A percentile compares a stretch with the other conserved stretches of the same genome.
These are phyloP conservation scores for Balakata baccata DNA, from an alignment of 345 rosid genomes.

Conservation along the genomic window DNA sequence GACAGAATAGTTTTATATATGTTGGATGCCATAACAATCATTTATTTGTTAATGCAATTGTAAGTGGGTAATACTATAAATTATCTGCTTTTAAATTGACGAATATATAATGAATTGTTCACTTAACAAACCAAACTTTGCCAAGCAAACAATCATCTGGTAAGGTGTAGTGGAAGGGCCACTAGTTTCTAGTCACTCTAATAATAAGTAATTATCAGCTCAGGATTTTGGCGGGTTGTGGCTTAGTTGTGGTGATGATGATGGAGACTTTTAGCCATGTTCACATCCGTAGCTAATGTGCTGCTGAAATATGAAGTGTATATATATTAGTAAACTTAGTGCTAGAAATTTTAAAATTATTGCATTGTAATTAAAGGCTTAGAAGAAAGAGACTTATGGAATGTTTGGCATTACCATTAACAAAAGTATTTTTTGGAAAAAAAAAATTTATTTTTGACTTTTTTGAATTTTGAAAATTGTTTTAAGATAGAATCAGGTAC, in stretches of 20 bases:
- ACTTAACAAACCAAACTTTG: not conserved
- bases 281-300: not conserved
- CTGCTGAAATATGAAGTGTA: not conserved
- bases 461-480: too few species aligned
- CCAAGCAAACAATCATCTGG: not conserved
- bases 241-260: not conserved
- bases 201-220: not conserved
- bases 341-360: not conserved
- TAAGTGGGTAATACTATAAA: not conserved
- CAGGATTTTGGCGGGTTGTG: not conserved
- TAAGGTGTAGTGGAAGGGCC: constrained; percentile 13
- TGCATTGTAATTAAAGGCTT: too few species aligned
- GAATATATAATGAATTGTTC: not conserved
- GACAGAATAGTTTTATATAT: not conserved
- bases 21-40: not conserved
- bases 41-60: not conserved
- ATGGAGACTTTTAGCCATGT: not conserved
- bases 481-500: too few species aligned
- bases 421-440: too few species aligned
- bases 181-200: constrained; percentile 8
- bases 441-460: too few species aligned
- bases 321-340: not conserved
- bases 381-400: too few species aligned
- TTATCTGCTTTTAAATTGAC: not conserved
- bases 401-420: too few species aligned